Evolutionary conservation across 1,284 basidiomycete genomes (phyloP), one percentile per base, ranked within the genome.

Genomic region (Microbotryum lychnidis-dioicae): DNA sequence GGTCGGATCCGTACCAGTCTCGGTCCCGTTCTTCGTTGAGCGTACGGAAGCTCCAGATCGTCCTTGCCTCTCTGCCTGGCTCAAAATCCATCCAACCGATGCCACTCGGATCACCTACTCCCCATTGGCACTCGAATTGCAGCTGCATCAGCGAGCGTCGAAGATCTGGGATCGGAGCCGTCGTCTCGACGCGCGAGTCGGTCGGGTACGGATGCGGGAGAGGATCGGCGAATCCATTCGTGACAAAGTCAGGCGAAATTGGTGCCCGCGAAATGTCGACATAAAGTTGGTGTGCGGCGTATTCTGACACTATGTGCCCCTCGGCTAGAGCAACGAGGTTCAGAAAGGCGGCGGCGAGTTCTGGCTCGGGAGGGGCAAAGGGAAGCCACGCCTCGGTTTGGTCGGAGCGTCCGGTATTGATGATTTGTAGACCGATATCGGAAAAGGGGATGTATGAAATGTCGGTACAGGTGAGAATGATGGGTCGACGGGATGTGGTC

Each of bases 391-490:
- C 4, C 25, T 29, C 25, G 4, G 45, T 9, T 3, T 45, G 18
- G 37, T 12, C 12, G 12, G 37, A 42, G 5, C 8, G 6, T n/a
- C 33, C 18, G 16, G 42, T 47, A 12, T 27, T 79, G 27, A 83
- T 82, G 1, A 77, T 79, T 74, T 97, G 91, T 18, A 97, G 74
- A 8, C 91, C 89, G 44, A 96, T 80, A 62, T 86, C 84, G 12
- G 75, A 73, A 48, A 81, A 72, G 12, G 91, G 91, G 49, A 96
- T 80, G 56, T 85, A 77, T 12, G 81, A 80, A 44, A 81, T 71
- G 78, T 96, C 90, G 69, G 92, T 94, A 75, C 92, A 96, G 58
- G 91, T 96, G 76, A 91, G 81, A 50, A 97, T 82, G 50, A 97
- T 86, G 2, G 93, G 92, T 59, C 92, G 79, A 69, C 82, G 83